These are phyloP conservation scores for Amylostereum chailletii DNA, from an alignment of 1,284 basidiomycete species.

Conservation along the genomic window DNA sequence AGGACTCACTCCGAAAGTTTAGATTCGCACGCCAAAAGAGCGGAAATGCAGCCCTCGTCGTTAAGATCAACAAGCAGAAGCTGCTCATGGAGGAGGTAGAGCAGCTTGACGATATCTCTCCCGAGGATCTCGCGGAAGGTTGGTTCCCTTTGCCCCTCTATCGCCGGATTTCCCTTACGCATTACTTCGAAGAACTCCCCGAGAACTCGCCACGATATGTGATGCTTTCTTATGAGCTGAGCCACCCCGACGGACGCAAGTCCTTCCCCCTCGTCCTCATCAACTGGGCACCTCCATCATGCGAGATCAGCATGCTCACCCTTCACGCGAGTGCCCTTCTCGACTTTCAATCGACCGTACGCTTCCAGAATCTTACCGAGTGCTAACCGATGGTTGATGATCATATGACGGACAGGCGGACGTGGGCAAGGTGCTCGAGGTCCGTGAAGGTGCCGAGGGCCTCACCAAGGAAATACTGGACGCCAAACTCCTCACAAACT, in stretches of 20 bases:
- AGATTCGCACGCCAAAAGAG: slow-evolving; percentile 64
- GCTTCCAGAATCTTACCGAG: slow-evolving; percentile 18
- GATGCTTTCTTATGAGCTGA: slow-evolving; percentile 75
- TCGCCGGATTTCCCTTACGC: neutral
- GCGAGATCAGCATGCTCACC: slow-evolving; percentile 71
- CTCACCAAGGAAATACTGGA: slow-evolving; percentile 70
- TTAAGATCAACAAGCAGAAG: slow-evolving; percentile 81
- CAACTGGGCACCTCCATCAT: slow-evolving; percentile 77
- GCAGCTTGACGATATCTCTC: slow-evolving; percentile 63
- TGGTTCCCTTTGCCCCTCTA: slow-evolving; percentile 7
- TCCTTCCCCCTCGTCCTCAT: slow-evolving; percentile 80
- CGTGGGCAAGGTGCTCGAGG: slow-evolving; percentile 69
- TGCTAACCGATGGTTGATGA: slow-evolving; percentile 9
- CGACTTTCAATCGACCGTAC: slow-evolving; percentile 70
- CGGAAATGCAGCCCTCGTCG: slow-evolving; percentile 69
- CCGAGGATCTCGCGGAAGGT: slow-evolving; percentile 85
- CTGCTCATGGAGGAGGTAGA: slow-evolving; percentile 79
- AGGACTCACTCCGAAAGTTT: slow-evolving; percentile 75
- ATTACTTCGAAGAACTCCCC: slow-evolving; percentile 61
- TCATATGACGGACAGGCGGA: slow-evolving; percentile 42
- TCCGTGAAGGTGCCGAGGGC: slow-evolving; percentile 73
- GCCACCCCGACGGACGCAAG: slow-evolving; percentile 76
- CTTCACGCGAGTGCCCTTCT: slow-evolving; percentile 77
- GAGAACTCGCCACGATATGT: slow-evolving; percentile 88
- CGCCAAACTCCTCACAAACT: slow-evolving; percentile 40